Base-by-base conservation (phyloP, 2,329 filamentous ascomycete species). In the Aspergillus fischeri region DNA sequence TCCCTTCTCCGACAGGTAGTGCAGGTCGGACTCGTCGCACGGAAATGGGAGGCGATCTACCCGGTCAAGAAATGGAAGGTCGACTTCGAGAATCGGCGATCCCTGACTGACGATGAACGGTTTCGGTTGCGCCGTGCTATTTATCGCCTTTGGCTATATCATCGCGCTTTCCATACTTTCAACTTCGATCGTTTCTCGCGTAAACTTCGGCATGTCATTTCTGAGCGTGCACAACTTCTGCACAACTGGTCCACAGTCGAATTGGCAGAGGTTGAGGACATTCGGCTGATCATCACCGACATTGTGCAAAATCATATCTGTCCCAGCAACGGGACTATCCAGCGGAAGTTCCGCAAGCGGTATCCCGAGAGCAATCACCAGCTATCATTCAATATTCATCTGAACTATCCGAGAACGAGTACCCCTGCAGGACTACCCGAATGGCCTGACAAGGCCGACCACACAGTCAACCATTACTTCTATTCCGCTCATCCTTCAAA, bases 11-110 rank as follows among this genome's bases (percentile, higher is more conserved):
- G 78, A 58, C 83, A 86, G 61, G 75, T 85, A 47, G 71, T 85
- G 25, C 73, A 77, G 47, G 74, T 81, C 20, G 84, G 84, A 45
- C 75, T 77, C 14, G 74, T 84, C 1, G 84, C 84, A 4, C 77
- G 78, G 64, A 79, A 80, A 63, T 86, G 83, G 80, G 81, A 81
- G 64, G 75, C 78, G n/a, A 78, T 86, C n/a, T 87, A 86, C 64
- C 83, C 83, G 0, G 77, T 82, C 66, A 84, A 85, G 70, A 85
- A 85, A 67, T 87, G 84, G 84, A 85, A 84, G 63, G 66, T 74
- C 55, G 78, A 84, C 62, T 85, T 76, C 60, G 79, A 81, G 55
- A 74, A 80, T 55, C 80, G 84, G 9, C 81, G 84, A 9, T 75
- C 82, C 2, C 71, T 87, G 50, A 79, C 75, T 0, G 58, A 61